These are phyloP conservation scores for Dryas drummondii DNA, from an alignment of 306 rosid genomes.

Conservation along the genomic window DNA sequence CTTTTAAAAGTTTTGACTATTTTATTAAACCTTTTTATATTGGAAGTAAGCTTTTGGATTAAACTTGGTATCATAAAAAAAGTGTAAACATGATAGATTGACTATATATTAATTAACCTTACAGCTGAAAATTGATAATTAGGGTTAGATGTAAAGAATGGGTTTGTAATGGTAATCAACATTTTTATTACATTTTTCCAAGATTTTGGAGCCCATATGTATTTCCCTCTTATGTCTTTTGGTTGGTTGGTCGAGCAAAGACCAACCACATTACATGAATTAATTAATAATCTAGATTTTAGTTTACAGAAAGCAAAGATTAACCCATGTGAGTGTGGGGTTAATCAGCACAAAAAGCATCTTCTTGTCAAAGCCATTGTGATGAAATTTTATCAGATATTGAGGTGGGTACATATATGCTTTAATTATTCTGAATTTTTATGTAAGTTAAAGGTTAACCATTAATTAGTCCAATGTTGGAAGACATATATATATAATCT, in stretches of 20 bases:
- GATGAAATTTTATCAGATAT: not conserved
- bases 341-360: not conserved
- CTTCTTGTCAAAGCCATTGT: slow-evolving; percentile 1
- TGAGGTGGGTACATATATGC: too few species aligned
- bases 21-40: not conserved
- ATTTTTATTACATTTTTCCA: not conserved
- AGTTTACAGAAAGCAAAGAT: slow-evolving; percentile 12
- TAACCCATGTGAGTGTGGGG: slow-evolving; percentile 34
- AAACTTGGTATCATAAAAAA: not conserved
- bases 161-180: slow-evolving; percentile 3
- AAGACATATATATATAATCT: too few species aligned
- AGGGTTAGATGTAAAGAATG: slow-evolving; percentile 9
- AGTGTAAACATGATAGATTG: not conserved
- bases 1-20: slow-evolving; percentile 18
- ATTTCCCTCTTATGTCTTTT: not conserved
- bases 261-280: slow-evolving; percentile 7
- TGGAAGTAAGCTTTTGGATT: slow-evolving; percentile 3
- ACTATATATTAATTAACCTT: not conserved
- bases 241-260: slow-evolving; percentile 21
- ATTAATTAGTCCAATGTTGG: too few species aligned
- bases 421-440: too few species aligned
- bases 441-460: too few species aligned
- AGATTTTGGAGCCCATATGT: slow-evolving; percentile 19
- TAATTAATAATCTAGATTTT: slow-evolving; percentile 9
- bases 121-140: slow-evolving; percentile 19